Evolutionary conservation across 2,329 filamentous ascomycete genomes (phyloP).

Genomic region (Aschersonia sp.): DNA sequence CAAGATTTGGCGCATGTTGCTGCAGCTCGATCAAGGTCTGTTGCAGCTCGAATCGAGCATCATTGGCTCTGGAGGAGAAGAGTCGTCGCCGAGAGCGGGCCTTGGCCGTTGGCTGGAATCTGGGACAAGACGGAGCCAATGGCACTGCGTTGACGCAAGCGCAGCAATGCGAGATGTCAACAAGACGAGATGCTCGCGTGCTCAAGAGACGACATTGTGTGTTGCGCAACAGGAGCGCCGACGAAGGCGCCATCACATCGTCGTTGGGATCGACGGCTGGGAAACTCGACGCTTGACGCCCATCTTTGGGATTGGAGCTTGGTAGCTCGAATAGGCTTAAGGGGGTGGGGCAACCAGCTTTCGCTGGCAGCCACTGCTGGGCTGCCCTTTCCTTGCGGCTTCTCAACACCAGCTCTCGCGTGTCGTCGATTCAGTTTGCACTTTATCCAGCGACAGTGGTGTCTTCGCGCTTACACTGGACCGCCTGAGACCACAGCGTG

Average conservation of each 20-base stretch:
- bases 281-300: too few relatives aligned
- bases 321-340: too few relatives aligned
- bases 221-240: conserved; percentile 13
- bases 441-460: background rate
- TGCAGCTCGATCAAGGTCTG: conserved; percentile 45
- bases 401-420: too few relatives aligned
- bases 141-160: conserved; percentile 15
- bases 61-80: conserved; percentile 12
- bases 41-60: conserved; percentile 40
- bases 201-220: conserved; percentile 13
- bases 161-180: conserved; percentile 12
- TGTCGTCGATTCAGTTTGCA: too few relatives aligned
- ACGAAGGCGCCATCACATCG: conserved; percentile 16
- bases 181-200: conserved; percentile 5
- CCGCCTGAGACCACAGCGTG: too few relatives aligned
- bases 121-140: conserved; percentile 7
- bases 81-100: conserved; percentile 13
- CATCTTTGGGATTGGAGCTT: too few relatives aligned
- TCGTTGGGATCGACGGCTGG: too few relatives aligned
- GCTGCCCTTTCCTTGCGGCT: too few relatives aligned
- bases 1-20: conserved; percentile 42
- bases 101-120: conserved; percentile 3
- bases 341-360: too few relatives aligned
- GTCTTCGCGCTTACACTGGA: background rate
- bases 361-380: too few relatives aligned